Base-by-base conservation (phyloP, 805 yeast species). In the Barnettozyma pratensis region DNA sequence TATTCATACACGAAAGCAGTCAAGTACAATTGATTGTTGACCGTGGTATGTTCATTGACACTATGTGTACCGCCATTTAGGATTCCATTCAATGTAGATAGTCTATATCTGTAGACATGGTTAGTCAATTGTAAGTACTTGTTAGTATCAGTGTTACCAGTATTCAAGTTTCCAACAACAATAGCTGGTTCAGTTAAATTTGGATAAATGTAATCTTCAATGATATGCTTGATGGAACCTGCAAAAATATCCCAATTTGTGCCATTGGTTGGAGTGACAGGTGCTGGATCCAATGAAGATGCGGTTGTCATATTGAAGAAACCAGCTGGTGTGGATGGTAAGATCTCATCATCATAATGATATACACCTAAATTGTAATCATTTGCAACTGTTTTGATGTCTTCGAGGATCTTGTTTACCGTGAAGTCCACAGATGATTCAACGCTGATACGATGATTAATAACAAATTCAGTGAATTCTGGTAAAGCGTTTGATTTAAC, bases 191-290 rank as follows among this genome's bases (percentile, higher is more conserved):
- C 29, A 4, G 47, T 37, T 8, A 39, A 27, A 12, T 52, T 39
- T 7, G 54, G 47, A 31, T 47, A 52, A 7, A 56, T 52, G 52
- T 57, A 61, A 43, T 82, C 83, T 62, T 83, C 87, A 58, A 77
- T 79, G 42, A 85, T 74, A 50, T 79, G 76, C 53, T 83, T 75
- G 36, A 82, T 69, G 14, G 83, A 73, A 10, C 92, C 92, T 0
- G 85, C 75, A 47, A 85, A 72, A 31, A 68, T 56, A 11, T 70
- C 67, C 87, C 87, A 85, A 1, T 65, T 68, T 37, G 71, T 74
- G 32, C 68, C 73, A 11, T 56, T 49, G 40, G 62, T 56, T 7
- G 86, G 85, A 0, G 83, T 68, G 1, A 72, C 59, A 1, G 83
- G 82, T 0, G 87, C 80, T 3, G 81, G 79, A 41, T 76, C 80